Evolutionary conservation across 2,329 filamentous ascomycete genomes (phyloP).

Genomic region (Nemania diffusa): DNA sequence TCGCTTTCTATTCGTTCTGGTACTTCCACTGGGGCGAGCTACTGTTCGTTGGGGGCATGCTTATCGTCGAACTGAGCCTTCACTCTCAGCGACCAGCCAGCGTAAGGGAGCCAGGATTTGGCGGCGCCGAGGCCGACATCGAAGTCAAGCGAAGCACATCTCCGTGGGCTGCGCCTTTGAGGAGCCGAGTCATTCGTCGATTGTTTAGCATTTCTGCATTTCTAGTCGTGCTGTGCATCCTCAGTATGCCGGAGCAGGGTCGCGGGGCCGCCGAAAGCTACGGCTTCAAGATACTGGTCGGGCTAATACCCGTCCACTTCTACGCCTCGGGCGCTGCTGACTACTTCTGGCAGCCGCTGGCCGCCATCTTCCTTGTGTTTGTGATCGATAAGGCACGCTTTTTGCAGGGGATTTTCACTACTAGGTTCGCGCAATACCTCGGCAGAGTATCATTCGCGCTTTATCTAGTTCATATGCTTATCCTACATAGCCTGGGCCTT

Average conservation of each 20-base stretch:
- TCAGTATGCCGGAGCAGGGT: constrained; percentile 43
- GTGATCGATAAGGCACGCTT: constrained; percentile 37
- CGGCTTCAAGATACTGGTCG: constrained; percentile 38
- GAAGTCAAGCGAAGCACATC: neutral
- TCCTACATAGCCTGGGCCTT: constrained; percentile 43
- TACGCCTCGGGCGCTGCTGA: constrained; percentile 26
- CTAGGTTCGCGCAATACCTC: constrained; percentile 44
- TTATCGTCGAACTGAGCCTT: constrained; percentile 45
- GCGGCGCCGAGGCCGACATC: neutral
- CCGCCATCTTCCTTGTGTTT: constrained; percentile 44
- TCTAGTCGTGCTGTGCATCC: constrained; percentile 32
- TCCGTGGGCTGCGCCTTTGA: neutral
- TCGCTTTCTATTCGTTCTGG: constrained; percentile 43
- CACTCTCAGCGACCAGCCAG: neutral
- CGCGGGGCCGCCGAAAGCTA: constrained; percentile 37
- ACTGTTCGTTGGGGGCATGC: constrained; percentile 49
- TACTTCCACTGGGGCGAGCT: constrained; percentile 46
- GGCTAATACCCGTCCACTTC: constrained; percentile 40
- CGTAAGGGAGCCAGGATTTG: neutral
- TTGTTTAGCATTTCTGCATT: constrained; percentile 22
- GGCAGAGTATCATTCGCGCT: constrained; percentile 46
- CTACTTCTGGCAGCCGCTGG: constrained; percentile 47
- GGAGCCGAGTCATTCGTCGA: neutral
- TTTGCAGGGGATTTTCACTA: constrained; percentile 47
- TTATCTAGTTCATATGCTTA: constrained; percentile 45